Conservation (phyloP, 192 early-diverging fungal species). For the Martensiomyces pterosporus region DNA sequence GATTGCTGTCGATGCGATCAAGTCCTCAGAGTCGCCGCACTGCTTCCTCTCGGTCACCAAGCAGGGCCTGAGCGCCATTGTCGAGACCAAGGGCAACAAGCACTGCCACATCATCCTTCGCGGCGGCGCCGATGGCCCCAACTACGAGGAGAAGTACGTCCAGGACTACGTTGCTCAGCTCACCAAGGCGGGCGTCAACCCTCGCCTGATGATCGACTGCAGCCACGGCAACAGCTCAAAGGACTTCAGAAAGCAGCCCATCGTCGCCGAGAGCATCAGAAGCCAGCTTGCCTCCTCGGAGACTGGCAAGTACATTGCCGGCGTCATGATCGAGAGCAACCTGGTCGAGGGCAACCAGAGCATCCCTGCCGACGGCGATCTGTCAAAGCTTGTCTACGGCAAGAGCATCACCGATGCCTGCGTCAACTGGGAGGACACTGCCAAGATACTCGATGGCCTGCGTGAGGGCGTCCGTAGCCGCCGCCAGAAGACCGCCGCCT, state of each 20-base stretch:
- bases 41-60: conserved; percentile 83
- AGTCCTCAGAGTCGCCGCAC: conserved; percentile 71
- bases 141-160: conserved; percentile 78
- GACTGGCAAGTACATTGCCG: conserved; percentile 73
- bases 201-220: conserved; percentile 89
- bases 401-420: conserved; percentile 92
- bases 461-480: conserved; percentile 69
- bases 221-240: conserved; percentile 94
- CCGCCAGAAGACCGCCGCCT: conserved; percentile 35
- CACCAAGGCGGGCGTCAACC: conserved; percentile 53
- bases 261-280: conserved; percentile 70
- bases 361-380: conserved; percentile 69
- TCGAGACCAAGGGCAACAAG: conserved; percentile 85
- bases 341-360: conserved; percentile 82
- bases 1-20: conserved; percentile 91
- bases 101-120: conserved; percentile 92
- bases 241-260: conserved; percentile 75
- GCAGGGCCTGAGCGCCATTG: conserved; percentile 78
- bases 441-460: conserved; percentile 67
- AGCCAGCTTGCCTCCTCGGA: conserved; percentile 59
- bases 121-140: conserved; percentile 82
- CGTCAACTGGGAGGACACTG: conserved; percentile 87
- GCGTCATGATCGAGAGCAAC: conserved; percentile 96
- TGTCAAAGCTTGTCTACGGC: conserved; percentile 73
- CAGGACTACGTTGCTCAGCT: conserved; percentile 56